Percentiles rank a stretch among this genome's conserved stretches.
Conservation (phyloP, 1,139 yeast genomes). For the Nakaseomyces glabratus region DNA sequence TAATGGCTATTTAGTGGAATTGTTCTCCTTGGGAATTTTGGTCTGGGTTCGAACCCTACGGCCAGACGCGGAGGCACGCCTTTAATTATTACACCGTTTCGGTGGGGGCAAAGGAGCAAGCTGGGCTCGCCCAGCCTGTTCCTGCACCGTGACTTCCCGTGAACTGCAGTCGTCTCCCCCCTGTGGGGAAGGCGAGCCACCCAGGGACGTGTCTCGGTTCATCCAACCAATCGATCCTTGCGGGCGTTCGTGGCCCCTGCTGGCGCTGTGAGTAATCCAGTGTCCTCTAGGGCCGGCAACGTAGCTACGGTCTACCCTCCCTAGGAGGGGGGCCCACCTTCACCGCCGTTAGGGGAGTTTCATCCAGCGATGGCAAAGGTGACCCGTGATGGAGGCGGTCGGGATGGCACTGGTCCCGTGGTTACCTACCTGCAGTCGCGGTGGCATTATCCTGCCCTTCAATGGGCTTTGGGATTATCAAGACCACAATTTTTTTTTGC, state of each 20-base stretch:
- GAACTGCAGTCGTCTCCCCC: conserved; percentile 13
- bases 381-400: conserved; percentile 38
- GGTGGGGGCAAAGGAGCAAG: conserved; percentile 11
- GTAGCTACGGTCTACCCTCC: conserved; percentile 22
- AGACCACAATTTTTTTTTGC: conserved; percentile 10
- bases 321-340: conserved; percentile 20
- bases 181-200: conserved; percentile 11
- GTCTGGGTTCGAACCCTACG: conserved; percentile 29
- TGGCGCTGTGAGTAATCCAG: conserved; percentile 31
- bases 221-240: conserved; percentile 31
- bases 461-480: conserved; percentile 6
- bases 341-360: conserved; percentile 37
- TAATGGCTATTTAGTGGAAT: conserved; percentile 35
- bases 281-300: conserved; percentile 19
- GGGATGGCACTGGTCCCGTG: conserved; percentile 31
- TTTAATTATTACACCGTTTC: conserved; percentile 7
- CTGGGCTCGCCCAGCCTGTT: background rate
- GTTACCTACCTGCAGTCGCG: conserved; percentile 7
- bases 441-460: conserved; percentile 7
- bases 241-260: conserved; percentile 26
- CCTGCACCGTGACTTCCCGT: conserved; percentile 20
- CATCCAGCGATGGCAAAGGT: conserved; percentile 37
- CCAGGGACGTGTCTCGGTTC: conserved; percentile 33
- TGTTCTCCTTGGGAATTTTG: conserved; percentile 27
- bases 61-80: conserved; percentile 26